Conservation (phyloP, 345 rosid genomes). For the Citrus sp. region DNA sequence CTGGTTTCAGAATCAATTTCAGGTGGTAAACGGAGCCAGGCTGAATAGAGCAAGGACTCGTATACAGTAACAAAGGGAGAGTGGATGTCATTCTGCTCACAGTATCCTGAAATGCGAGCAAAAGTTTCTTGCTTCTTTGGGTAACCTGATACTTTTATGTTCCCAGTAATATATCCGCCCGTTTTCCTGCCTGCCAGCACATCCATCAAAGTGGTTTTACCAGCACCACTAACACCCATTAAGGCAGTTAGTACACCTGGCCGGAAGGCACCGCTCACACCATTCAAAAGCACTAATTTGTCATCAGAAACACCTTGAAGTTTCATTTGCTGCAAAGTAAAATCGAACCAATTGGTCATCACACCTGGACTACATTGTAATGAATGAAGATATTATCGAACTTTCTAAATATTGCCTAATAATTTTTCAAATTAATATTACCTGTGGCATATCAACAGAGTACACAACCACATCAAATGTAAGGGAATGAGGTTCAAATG, state of each 20-base stretch:
- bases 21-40: conserved; percentile 52
- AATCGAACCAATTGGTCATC: not conserved
- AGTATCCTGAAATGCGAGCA: conserved; percentile 52
- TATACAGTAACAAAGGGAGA: conserved; percentile 52
- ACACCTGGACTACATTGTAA: not conserved
- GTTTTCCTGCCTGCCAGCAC: conserved; percentile 58
- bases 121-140: conserved; percentile 59
- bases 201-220: conserved; percentile 62
- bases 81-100: conserved; percentile 59
- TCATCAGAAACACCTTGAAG: conserved; percentile 34
- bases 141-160: conserved; percentile 41
- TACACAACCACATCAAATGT: conserved; percentile 55
- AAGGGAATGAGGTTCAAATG: conserved; percentile 63
- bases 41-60: conserved; percentile 52
- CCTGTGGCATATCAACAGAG: conserved; percentile 77
- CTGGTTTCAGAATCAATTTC: conserved; percentile 31
- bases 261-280: conserved; percentile 49
- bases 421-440: conserved; percentile 28
- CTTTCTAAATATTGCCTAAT: not conserved
- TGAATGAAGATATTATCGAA: not conserved
- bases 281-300: conserved; percentile 41
- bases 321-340: conserved; percentile 45
- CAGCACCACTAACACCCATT: conserved; percentile 61
- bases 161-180: conserved; percentile 46
- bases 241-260: conserved; percentile 57